Conservation (phyloP, 169 alveolate species). For the Cyclospora cayetanensis region DNA sequence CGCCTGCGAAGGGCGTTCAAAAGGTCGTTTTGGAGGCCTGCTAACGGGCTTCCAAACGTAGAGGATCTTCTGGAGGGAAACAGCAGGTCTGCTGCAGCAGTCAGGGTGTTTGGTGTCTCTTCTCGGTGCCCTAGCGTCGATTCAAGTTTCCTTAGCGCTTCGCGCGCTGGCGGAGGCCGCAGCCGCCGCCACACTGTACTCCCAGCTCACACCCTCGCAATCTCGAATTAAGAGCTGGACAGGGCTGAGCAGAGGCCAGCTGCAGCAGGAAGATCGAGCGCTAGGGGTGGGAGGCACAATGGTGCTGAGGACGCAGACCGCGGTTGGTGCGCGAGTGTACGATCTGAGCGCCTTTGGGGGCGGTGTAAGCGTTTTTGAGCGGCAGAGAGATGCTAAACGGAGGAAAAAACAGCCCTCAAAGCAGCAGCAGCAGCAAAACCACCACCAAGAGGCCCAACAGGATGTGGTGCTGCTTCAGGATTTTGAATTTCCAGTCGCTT, state of each 20-base stretch:
- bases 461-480: slow-evolving; percentile 70
- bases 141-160: too few relatives aligned
- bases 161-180: too few relatives aligned
- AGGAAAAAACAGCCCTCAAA: neutral
- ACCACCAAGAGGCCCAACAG: neutral
- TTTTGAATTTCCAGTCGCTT: slow-evolving; percentile 60
- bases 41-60: too few relatives aligned
- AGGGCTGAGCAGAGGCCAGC: neutral
- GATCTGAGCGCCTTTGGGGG: neutral
- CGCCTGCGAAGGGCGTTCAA: too few relatives aligned
- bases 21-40: too few relatives aligned
- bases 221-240: neutral
- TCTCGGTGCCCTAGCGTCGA: too few relatives aligned
- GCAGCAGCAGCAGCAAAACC: neutral
- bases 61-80: too few relatives aligned
- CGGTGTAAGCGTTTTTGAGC: neutral
- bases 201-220: neutral
- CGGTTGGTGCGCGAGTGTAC: neutral
- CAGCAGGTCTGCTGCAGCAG: too few relatives aligned
- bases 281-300: too few relatives aligned
- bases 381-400: neutral
- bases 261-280: neutral
- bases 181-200: neutral
- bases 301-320: neutral
- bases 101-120: too few relatives aligned